These are phyloP conservation scores for Saturnispora zaruensis DNA, from an alignment of 805 yeast genomes.

Conservation along the genomic window DNA sequence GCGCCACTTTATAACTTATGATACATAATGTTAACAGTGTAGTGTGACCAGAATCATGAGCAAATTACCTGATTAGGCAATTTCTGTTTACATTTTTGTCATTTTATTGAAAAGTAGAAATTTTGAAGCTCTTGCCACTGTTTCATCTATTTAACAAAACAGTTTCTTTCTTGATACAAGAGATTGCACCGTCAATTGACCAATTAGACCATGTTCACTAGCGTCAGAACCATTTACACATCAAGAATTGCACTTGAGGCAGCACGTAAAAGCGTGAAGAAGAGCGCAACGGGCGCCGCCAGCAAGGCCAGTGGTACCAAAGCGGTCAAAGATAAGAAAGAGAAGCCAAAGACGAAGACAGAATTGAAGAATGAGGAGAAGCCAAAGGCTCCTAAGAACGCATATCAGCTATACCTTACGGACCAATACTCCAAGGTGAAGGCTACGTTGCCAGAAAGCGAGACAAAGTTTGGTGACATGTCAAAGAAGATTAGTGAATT, in stretches of 20 bases:
- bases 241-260: not conserved
- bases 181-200: not conserved
- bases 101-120: not conserved
- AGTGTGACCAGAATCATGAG: not conserved
- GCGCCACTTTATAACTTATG: not conserved
- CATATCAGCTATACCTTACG: constrained; percentile 16
- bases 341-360: constrained; percentile 9
- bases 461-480: not conserved
- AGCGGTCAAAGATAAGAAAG: constrained; percentile 5
- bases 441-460: constrained; percentile 1
- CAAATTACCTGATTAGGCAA: not conserved
- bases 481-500: constrained; percentile 11
- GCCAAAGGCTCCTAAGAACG: constrained; percentile 18
- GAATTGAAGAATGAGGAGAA: constrained; percentile 13
- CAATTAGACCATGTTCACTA: not conserved
- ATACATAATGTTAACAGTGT: not conserved
- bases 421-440: constrained; percentile 11
- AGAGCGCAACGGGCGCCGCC: not conserved
- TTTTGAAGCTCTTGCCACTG: not conserved
- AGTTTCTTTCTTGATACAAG: not conserved
- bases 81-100: not conserved
- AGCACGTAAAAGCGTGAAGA: constrained; percentile 6
- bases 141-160: not conserved
- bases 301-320: not conserved
- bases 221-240: not conserved